Evolutionary conservation across 202 grass and related monocot species (phyloP).

Genomic region (Dendrocalamus latiflorus): DNA sequence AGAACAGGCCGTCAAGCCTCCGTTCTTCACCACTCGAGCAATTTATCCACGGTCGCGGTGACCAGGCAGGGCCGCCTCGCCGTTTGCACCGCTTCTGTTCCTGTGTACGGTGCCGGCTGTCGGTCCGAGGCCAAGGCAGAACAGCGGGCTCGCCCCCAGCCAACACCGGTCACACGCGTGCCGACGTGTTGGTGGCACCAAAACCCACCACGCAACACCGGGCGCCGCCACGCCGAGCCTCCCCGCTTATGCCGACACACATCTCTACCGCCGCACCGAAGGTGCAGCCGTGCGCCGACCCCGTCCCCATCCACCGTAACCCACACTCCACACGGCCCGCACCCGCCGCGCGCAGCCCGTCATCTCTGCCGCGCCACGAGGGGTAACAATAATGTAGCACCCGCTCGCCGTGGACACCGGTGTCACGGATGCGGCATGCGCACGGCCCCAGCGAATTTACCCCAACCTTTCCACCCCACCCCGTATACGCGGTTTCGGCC

Average conservation of each 20-base stretch:
- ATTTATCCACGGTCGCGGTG: too few species aligned
- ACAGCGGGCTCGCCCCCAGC: background rate
- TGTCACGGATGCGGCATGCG: background rate
- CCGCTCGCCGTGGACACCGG: background rate
- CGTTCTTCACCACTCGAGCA: too few species aligned
- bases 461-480: background rate
- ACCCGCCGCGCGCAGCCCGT: background rate
- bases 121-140: background rate
- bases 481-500: background rate
- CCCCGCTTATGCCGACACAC: background rate
- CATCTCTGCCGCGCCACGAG: background rate
- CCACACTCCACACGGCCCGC: background rate
- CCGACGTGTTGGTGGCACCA: background rate
- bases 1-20: too few species aligned
- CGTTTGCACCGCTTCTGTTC: background rate
- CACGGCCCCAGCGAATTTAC: background rate
- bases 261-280: too few species aligned
- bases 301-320: background rate
- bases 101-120: too few species aligned
- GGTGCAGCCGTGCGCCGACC: too few species aligned
- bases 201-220: background rate
- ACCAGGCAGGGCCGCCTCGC: background rate
- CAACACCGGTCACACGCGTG: background rate
- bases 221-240: background rate
- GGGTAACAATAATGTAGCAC: too few species aligned